Evolutionary conservation across 257 asterid genomes (phyloP).

Genomic region (Orobanche coerulescens): DNA sequence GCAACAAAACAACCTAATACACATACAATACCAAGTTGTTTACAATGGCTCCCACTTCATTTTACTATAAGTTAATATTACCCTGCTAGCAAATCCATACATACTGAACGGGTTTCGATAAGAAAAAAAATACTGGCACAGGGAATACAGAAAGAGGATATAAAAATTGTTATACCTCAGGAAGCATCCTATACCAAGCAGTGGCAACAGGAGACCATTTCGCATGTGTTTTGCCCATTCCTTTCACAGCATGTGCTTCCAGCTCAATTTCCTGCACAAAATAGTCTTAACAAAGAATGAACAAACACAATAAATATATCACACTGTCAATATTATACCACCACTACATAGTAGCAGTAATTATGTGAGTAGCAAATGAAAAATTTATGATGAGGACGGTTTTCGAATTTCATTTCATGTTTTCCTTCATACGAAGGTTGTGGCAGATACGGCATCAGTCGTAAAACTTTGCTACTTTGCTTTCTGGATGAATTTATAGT

Average conservation of each 20-base stretch:
- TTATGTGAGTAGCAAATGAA: no score
- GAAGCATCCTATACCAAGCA: slow-evolving; percentile 98
- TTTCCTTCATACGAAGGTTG: no score
- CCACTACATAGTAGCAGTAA: background rate
- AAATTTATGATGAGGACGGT: no score
- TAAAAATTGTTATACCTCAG: slow-evolving; percentile 53
- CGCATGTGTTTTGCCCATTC: slow-evolving; percentile 91
- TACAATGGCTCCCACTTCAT: background rate
- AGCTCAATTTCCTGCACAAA: slow-evolving; percentile 77
- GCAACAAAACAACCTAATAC: slow-evolving; percentile 56
- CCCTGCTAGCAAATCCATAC: background rate
- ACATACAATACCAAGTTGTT: background rate
- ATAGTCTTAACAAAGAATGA: slow-evolving; percentile 4
- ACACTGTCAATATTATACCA: slow-evolving; percentile 4
- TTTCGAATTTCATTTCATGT: no score
- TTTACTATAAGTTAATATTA: background rate
- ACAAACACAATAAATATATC: background rate
- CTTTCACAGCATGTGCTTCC: slow-evolving; percentile 97
- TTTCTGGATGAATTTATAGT: no score
- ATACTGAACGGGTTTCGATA: background rate
- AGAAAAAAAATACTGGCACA: background rate
- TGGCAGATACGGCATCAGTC: no score
- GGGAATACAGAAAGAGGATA: background rate
- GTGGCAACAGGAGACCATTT: slow-evolving; percentile 99
- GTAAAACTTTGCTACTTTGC: no score